Evolutionary conservation across 139 green algal genomes (phyloP).

Genomic region (Chlorella sp.): DNA sequence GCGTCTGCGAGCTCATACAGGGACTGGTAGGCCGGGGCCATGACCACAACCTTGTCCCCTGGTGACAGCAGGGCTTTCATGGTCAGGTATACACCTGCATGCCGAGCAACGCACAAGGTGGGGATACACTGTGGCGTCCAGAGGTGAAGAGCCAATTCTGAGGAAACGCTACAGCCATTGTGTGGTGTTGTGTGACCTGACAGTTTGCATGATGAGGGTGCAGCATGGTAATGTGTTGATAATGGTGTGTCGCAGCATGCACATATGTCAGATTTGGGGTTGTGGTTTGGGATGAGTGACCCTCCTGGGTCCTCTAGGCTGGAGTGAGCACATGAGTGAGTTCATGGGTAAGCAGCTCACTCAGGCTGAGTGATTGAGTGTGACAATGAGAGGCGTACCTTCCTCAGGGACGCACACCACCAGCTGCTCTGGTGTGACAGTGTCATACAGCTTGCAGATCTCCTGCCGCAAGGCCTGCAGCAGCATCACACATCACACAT

Average conservation of each 20-base stretch:
- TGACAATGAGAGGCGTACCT: too few relatives aligned
- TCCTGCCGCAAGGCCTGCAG: constrained; percentile 41
- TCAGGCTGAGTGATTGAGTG: too few relatives aligned
- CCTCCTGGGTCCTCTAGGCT: neutral
- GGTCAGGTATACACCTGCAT: constrained; percentile 49
- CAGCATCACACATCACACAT: too few relatives aligned
- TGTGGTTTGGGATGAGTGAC: too few relatives aligned
- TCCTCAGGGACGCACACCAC: constrained; percentile 45
- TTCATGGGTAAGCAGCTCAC: too few relatives aligned
- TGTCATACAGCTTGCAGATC: constrained; percentile 32
- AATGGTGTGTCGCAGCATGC: too few relatives aligned
- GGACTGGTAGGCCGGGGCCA: constrained; percentile 66
- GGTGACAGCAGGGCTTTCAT: constrained; percentile 63
- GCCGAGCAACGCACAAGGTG: neutral
- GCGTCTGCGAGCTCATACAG: constrained; percentile 55
- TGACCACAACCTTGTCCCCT: constrained; percentile 58
- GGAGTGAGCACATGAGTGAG: too few relatives aligned
- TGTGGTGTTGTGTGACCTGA: neutral
- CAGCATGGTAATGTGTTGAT: too few relatives aligned
- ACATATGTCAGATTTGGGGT: too few relatives aligned
- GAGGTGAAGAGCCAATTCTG: neutral
- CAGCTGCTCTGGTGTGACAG: constrained; percentile 32
- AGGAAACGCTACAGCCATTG: neutral
- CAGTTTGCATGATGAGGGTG: too few relatives aligned
- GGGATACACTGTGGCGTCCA: neutral